These are phyloP conservation scores for Solidago caesia DNA, from an alignment of 129 eudicot genomes.

Conservation along the genomic window DNA sequence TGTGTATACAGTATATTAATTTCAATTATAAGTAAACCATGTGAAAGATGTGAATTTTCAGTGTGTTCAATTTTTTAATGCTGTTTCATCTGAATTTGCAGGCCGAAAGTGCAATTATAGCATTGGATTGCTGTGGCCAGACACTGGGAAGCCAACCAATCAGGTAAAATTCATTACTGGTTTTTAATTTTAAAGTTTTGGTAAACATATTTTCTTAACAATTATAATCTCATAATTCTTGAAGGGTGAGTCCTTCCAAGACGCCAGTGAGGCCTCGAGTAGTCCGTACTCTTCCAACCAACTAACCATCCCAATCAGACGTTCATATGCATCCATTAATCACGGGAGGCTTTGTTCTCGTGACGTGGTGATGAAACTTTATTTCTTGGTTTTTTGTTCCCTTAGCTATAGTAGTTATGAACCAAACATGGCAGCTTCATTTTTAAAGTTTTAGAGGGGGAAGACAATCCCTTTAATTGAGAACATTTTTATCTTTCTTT, in stretches of 20 bases:
- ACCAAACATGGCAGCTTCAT: neutral
- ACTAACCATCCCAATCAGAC: slow-evolving; percentile 17
- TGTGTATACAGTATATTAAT: neutral
- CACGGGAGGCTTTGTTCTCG: slow-evolving; percentile 36
- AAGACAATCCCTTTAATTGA: slow-evolving; percentile 23
- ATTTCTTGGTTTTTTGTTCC: slow-evolving; percentile 18
- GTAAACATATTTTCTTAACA: slow-evolving; percentile 7
- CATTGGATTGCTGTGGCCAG: slow-evolving; percentile 89
- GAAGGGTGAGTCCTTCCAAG: slow-evolving; percentile 99
- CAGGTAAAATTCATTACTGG: slow-evolving; percentile 42
- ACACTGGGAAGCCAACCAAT: slow-evolving; percentile 78
- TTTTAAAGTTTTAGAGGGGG: slow-evolving; percentile 17
- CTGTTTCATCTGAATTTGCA: slow-evolving; percentile 23
- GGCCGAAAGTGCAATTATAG: slow-evolving; percentile 94
- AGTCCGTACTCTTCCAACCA: slow-evolving; percentile 53
- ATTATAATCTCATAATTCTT: neutral
- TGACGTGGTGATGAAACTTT: slow-evolving; percentile 36
- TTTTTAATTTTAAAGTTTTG: neutral
- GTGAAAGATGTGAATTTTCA: neutral
- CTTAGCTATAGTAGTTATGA: slow-evolving; percentile 21
- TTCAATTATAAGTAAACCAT: neutral
- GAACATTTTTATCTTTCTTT: slow-evolving; percentile 19
- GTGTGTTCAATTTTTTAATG: neutral
- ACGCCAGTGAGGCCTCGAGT: slow-evolving; percentile 92
- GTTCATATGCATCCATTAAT: slow-evolving; percentile 31